Percentiles rank a stretch among this genome's conserved stretches.
These are phyloP conservation scores for Colletotrichum noveboracense DNA, from an alignment of 2,329 filamentous ascomycete genomes.

Conservation along the genomic window DNA sequence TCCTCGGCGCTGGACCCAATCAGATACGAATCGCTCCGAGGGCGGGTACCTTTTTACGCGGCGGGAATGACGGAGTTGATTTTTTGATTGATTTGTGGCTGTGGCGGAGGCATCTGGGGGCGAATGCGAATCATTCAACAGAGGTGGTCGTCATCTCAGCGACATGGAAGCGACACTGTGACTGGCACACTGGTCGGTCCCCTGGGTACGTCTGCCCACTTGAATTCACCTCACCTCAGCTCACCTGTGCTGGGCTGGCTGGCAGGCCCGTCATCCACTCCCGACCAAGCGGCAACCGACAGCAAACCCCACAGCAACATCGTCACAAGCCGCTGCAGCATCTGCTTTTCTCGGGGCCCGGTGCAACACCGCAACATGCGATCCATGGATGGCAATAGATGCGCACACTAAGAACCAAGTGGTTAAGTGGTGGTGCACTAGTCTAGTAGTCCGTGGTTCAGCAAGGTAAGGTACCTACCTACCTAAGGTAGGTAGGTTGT, in stretches of 20 bases:
- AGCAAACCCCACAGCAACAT: not conserved
- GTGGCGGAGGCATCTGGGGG: constrained; percentile 2
- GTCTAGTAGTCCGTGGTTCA: not conserved
- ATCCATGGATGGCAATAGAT: not conserved
- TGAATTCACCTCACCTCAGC: not conserved
- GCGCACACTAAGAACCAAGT: not conserved
- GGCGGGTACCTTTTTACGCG: not conserved
- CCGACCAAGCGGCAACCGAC: not conserved
- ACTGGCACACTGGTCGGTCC: too few species aligned
- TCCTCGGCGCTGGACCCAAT: not conserved
- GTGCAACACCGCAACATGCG: not conserved
- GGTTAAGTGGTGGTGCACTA: not conserved
- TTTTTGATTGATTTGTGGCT: constrained; percentile 16
- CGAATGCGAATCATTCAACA: constrained; percentile 11
- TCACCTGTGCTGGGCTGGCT: not conserved
- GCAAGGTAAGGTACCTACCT: not conserved
- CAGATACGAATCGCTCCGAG: not conserved
- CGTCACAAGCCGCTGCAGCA: not conserved
- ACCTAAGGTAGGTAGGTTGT: not conserved
- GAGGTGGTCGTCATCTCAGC: constrained; percentile 5
- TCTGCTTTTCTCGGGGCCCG: not conserved
- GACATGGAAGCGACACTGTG: not conserved
- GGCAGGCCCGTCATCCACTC: not conserved
- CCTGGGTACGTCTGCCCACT: not conserved
- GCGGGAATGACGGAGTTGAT: not conserved